Percentiles rank a stretch among this genome's conserved stretches.
These are phyloP conservation scores for Butyriboletus loyo DNA, from an alignment of 768 basidiomycete genomes.

Conservation along the genomic window DNA sequence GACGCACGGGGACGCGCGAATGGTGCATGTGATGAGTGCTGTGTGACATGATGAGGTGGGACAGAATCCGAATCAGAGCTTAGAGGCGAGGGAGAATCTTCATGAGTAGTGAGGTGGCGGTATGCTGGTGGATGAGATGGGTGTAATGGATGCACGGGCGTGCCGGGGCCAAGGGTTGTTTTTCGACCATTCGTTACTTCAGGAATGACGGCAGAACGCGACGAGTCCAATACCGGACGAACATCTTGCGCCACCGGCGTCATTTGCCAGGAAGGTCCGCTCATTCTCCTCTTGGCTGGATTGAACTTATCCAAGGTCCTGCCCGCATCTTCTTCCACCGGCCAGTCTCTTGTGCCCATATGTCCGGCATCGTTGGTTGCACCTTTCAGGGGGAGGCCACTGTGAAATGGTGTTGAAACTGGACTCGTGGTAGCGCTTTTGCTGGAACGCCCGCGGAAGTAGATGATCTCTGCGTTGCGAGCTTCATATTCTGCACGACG, in stretches of 20 bases:
- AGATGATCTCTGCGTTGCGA: slow-evolving; percentile 45
- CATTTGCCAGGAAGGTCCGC: slow-evolving; percentile 57
- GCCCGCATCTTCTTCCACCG: slow-evolving; percentile 25
- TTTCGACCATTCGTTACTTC: slow-evolving; percentile 17
- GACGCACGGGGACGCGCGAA: slow-evolving; percentile 27
- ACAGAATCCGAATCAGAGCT: slow-evolving; percentile 62
- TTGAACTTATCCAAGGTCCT: slow-evolving; percentile 26
- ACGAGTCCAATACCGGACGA: slow-evolving; percentile 20
- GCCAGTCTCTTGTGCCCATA: slow-evolving; percentile 40
- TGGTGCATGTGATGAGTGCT: slow-evolving; percentile 28
- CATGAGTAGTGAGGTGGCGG: slow-evolving; percentile 39
- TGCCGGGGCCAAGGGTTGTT: slow-evolving; percentile 19
- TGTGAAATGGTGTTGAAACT: slow-evolving; percentile 42
- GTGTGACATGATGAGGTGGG: slow-evolving; percentile 28
- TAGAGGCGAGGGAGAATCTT: slow-evolving; percentile 67
- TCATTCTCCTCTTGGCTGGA: slow-evolving; percentile 44
- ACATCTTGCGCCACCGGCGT: slow-evolving; percentile 38
- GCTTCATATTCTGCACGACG: slow-evolving; percentile 63
- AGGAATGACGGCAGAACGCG: slow-evolving; percentile 14
- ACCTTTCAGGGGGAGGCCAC: slow-evolving; percentile 18
- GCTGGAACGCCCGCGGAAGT: slow-evolving; percentile 38
- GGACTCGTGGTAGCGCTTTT: slow-evolving; percentile 74
- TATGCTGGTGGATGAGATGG: slow-evolving; percentile 32
- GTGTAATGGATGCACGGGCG: slow-evolving; percentile 41
- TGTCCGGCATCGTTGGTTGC: slow-evolving; percentile 38